Base-by-base conservation (phyloP, 2,329 filamentous ascomycete species). In the Leptoxyphium fumago region DNA sequence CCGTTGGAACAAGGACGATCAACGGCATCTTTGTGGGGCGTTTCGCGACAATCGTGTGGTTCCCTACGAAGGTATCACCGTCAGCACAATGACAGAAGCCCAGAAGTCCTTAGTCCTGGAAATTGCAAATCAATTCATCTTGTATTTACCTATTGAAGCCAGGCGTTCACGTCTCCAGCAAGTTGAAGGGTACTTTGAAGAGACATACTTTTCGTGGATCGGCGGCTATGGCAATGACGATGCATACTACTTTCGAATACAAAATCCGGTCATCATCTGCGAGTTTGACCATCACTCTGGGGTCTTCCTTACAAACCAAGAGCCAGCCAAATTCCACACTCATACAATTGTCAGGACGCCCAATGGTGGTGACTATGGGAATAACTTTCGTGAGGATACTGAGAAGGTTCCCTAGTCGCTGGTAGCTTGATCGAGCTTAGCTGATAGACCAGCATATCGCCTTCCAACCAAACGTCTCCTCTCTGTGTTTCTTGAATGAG, bases 261-360 rank as follows among this genome's bases (percentile, higher is more conserved):
- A 89, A 61, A 85, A 76, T 50, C 82, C 82, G 0, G 82, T 88
- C 0, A 67, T 85, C 0, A 65, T 88, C 2, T 67, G 81, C 42
- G 84, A 89, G 67, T 84, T 89, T 53, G 84, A 88, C 53, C 81
- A 86, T 55, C 83, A 88, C 59, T 83, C 77, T 0, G 82, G 83
- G 0, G 83, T 88, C 0, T 88, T 87, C 52, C 60, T 89, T 54
- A 77, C 71, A 1, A 89, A 88, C 56, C 68, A 69, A 41, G 74
- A 83, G 60, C 83, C 83, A 0, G 78, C 77, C 29, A 84, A 82
- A 61, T 89, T 84, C 53, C 84, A 89, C 53, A 82, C 84, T 17
- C 84, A 89, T 58, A 88, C 83, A 0, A 63, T 85, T 43, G 62
- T 84, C 49, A 63, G 84, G 30, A 79, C 75, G 29, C 84, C 84